Evolutionary conservation across 2,329 filamentous ascomycete genomes (phyloP).

Genomic region (Diaporthe citri): DNA sequence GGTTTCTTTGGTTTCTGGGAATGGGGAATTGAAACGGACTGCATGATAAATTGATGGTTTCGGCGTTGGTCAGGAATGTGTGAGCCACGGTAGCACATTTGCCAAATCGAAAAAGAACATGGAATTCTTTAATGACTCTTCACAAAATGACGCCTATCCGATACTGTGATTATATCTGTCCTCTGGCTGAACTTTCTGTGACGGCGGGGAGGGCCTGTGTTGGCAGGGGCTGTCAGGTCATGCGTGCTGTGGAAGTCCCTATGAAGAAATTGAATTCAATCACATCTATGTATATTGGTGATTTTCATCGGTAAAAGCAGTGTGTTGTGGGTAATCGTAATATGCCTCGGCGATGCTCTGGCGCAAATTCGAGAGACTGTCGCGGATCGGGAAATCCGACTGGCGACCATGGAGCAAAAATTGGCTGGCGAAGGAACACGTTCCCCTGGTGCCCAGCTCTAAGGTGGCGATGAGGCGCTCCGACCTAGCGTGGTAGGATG

Average conservation of each 20-base stretch:
- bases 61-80: slow-evolving; percentile 42
- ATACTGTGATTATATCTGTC: slow-evolving; percentile 24
- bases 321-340: background rate
- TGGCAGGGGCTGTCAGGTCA: background rate
- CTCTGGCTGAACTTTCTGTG: background rate
- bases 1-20: slow-evolving; percentile 36
- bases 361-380: too few relatives aligned
- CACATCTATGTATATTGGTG: background rate
- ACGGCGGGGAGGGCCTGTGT: background rate
- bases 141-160: slow-evolving; percentile 7
- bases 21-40: slow-evolving; percentile 39
- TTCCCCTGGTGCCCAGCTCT: background rate
- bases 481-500: too few relatives aligned
- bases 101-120: slow-evolving; percentile 40
- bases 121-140: slow-evolving; percentile 39
- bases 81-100: slow-evolving; percentile 41
- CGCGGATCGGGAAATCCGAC: background rate
- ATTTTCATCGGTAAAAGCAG: background rate
- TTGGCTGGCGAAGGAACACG: too few relatives aligned
- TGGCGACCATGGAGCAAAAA: background rate
- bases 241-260: background rate
- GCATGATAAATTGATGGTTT: slow-evolving; percentile 40
- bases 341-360: background rate
- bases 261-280: slow-evolving; percentile 5
- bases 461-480: too few relatives aligned